Base-by-base conservation (phyloP, 169 alveolate genomes). In the Plasmodium relictum region DNA sequence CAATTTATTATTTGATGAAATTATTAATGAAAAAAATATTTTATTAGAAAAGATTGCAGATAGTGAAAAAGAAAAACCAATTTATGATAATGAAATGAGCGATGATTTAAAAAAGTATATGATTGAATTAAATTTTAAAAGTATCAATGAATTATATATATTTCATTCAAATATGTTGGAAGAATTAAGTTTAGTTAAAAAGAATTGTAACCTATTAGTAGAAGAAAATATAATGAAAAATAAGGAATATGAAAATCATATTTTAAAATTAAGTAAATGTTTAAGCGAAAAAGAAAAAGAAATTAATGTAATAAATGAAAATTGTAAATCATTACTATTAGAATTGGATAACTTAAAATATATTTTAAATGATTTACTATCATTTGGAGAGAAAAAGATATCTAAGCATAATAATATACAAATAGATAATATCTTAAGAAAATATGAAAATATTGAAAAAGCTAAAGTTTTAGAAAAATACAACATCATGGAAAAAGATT, bases 311-410 rank as follows among this genome's bases (percentile, higher is more conserved):
- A 42, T 56, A 12, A 50, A 66, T 12, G 80, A 80, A 31, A 80
- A 80, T 14, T 66, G 80, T 50, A 80, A 80, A 26, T 80, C 90
- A 5, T 59, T 80, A 9, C 12, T 80, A 16, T 50, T 48, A 6
- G 90, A 80, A 59, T 78, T 80, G 24, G 80, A 80, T 1, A 80
- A 80, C n/a, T 45, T 66, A 14, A 80, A 80, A 31, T 80, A 10
- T 44, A 80, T 80, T 26, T 62, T 80, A 5, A 80, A 80, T 45
- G 90, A 80, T 26, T 65, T 80, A 26, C 66, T 80, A 26, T 9
- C 78, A 22, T 80, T 37, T 18, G 71, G 54, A 14, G 54, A 62
- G 26, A 20, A 68, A 52, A 52, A 5, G 6, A 10, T 0, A 68
- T 7, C 2, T 10, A 26, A 3, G n/a, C 16, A 37, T 9, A 7